Conservation (phyloP, 2,329 filamentous ascomycete genomes). For the Penicillium griseofulvum region DNA sequence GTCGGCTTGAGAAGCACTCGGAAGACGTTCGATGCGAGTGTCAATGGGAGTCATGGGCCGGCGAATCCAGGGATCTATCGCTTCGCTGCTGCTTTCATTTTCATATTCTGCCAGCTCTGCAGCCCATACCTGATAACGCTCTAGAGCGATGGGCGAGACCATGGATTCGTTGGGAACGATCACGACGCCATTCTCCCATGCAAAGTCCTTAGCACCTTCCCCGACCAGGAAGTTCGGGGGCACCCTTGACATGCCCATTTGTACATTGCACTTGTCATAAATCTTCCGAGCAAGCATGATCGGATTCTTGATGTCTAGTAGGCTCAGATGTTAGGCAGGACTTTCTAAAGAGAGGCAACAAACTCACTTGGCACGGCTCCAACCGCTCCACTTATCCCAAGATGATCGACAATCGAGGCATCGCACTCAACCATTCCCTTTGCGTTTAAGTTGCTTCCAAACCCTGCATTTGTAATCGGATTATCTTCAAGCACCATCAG, state of each 20-base stretch:
- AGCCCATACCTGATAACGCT: constrained; percentile 77
- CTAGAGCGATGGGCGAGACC: constrained; percentile 73
- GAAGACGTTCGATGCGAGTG: constrained; percentile 3
- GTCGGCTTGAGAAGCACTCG: neutral
- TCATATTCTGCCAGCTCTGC: constrained; percentile 38
- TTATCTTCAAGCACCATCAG: constrained; percentile 86
- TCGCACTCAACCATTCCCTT: constrained; percentile 93
- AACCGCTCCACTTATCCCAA: constrained; percentile 86
- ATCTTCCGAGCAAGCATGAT: constrained; percentile 82
- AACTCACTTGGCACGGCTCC: constrained; percentile 81
- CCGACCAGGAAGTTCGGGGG: constrained; percentile 90
- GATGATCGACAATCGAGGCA: constrained; percentile 86
- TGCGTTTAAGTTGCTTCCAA: constrained; percentile 89
- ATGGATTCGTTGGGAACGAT: constrained; percentile 72
- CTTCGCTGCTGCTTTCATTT: constrained; percentile 50
- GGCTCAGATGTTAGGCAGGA: constrained; percentile 5
- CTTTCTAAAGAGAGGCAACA: constrained; percentile 19
- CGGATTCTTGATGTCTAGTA: constrained; percentile 71
- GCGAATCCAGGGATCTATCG: constrained; percentile 21
- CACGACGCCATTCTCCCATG: constrained; percentile 71
- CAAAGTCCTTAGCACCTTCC: constrained; percentile 82
- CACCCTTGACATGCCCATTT: constrained; percentile 80
- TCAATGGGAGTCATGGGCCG: constrained; percentile 25
- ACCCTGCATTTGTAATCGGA: constrained; percentile 95
- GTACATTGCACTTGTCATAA: constrained; percentile 71